Evolutionary conservation across 2,329 filamentous ascomycete genomes (phyloP), one percentile per base, ranked within the genome.

Genomic region (Mycogone perniciosa): DNA sequence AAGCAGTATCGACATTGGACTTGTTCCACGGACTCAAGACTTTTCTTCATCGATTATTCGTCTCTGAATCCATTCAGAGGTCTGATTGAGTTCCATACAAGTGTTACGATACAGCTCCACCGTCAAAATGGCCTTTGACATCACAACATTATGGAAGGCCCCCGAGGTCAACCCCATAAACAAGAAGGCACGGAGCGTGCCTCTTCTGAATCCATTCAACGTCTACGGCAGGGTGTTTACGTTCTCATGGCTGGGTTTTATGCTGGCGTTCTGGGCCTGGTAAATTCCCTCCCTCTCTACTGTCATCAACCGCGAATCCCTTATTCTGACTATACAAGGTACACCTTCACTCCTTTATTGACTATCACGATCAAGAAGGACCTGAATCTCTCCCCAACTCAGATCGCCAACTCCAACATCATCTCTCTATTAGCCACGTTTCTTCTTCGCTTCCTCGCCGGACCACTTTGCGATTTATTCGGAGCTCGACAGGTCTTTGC

Each of bases 401-500:
- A 96, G 66, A 76, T 96, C 48, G 82, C 86, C 59, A 96, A 95
- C 71, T 96, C 90, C 35, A 96, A 96, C 69, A 92, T 96, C 54
- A 79, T 93, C 52, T 90, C 89, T 5, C 75, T 96, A 4, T 72
- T 77, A 49, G 86, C 59, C 49, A 84, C 80, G 0, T 74, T 95
- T 11, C 68, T 95, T 31, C 81, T 96, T 34, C 86, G 91, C 51
- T 76, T 90, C 40, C 67, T 90, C 46, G 84, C 87, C 48, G 90
- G 91, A 0, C 88, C 90, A 10, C 75, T 88, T n/a, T 96, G 91
- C 67, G 91, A 96, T 69, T 78, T 77, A 33, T 92, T 86, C 60
- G 91, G 91, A 1, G 87, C 90, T 31, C 85, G 90, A 55, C 76
- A 79, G 57, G 89, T 90, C 31, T 95, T 93, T 61, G 86, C 85